A percentile compares a stretch with the other conserved stretches of the same genome.
Conservation (phyloP, 768 basidiomycete genomes). For the Tulasnella sp. region DNA sequence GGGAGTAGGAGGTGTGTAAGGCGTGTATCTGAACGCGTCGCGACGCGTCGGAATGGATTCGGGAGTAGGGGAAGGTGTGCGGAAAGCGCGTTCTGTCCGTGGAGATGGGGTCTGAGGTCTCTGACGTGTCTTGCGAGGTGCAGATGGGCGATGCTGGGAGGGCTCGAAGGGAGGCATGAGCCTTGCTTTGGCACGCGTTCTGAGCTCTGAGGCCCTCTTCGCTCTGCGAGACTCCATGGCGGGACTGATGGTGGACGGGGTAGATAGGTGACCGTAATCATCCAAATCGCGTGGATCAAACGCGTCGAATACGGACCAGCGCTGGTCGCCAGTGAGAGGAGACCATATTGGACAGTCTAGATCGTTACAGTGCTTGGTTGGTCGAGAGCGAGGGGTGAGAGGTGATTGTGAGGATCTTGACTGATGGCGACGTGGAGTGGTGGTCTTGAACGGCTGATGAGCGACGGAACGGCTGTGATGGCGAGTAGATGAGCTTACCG, state of each 20-base stretch:
- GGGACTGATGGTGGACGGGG: neutral
- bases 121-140: neutral
- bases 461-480: neutral
- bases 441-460: neutral
- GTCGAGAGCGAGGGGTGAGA: neutral
- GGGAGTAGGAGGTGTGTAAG: neutral
- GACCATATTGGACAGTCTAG: conserved; percentile 8
- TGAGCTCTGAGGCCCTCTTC: conserved; percentile 4
- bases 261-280: neutral
- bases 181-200: conserved; percentile 9
- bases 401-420: neutral
- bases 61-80: conserved; percentile 3
- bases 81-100: neutral
- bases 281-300: conserved; percentile 10
- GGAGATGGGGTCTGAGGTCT: neutral
- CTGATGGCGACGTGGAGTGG: neutral
- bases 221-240: neutral
- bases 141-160: neutral
- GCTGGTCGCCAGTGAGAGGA: neutral
- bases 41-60: neutral
- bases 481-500: no score
- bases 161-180: conserved; percentile 9
- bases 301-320: conserved; percentile 13
- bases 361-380: conserved; percentile 8
- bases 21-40: neutral